A percentile compares a stretch with the other conserved stretches of the same genome.
phyloP scores from a whole-genome alignment of 345 rosid species.

The Citropsis articulata region DNA sequence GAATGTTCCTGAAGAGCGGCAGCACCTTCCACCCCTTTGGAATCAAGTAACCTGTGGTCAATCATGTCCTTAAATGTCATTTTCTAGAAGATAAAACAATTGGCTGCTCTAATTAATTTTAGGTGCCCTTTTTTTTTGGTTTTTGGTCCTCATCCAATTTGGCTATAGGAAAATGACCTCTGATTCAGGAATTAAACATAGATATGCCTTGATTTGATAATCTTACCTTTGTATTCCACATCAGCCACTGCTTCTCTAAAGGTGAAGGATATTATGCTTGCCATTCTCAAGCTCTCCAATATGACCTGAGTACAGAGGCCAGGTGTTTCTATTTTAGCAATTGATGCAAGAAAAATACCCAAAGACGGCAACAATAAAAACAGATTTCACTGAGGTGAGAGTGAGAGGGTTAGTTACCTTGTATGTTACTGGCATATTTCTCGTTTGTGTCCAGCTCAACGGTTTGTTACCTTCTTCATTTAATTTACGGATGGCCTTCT shows the following conservation, averaged over 20 bases:
- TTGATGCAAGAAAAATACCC: not conserved
- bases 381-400: not conserved
- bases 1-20: slow-evolving; percentile 78
- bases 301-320: slow-evolving; percentile 39
- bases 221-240: slow-evolving; percentile 69
- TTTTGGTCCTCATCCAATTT: not conserved
- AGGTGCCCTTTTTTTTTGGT: not conserved
- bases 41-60: slow-evolving; percentile 56
- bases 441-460: slow-evolving; percentile 58
- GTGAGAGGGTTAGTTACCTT: slow-evolving; percentile 31
- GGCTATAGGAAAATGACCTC: not conserved
- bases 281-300: slow-evolving; percentile 68
- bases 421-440: slow-evolving; percentile 50
- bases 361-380: not conserved
- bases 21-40: slow-evolving; percentile 87
- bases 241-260: slow-evolving; percentile 72
- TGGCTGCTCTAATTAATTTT: slow-evolving; percentile 1
- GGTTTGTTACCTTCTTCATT: slow-evolving; percentile 31
- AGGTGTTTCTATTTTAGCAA: slow-evolving; percentile 4
- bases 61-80: slow-evolving; percentile 2
- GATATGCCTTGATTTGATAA: not conserved
- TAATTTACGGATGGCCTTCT: slow-evolving; percentile 32
- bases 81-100: slow-evolving; percentile 2
- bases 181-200: not conserved
- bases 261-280: slow-evolving; percentile 75